A percentile compares a stretch with the other conserved stretches of the same genome.
Evolutionary conservation across 768 basidiomycete genomes (phyloP).

Genomic region (Infundibulicybe gibba): DNA sequence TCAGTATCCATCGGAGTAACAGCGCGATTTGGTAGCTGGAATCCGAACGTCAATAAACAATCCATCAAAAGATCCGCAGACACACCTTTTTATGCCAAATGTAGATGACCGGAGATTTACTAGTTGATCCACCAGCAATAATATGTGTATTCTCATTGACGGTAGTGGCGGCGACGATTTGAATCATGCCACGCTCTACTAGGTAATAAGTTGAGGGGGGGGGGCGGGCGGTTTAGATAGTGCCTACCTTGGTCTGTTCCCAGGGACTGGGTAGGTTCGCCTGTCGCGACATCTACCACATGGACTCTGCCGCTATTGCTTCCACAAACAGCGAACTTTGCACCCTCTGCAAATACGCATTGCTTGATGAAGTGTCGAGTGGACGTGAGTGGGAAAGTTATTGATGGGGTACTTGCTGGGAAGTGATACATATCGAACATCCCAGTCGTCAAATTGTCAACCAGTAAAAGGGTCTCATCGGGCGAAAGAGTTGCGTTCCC

Average conservation of each 20-base stretch:
- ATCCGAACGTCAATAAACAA: not conserved
- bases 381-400: not conserved
- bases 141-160: not conserved
- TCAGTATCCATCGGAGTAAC: not conserved
- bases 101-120: conserved; percentile 1
- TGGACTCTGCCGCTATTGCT: conserved; percentile 4
- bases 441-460: conserved; percentile 6
- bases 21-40: not conserved
- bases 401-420: conserved; percentile 2
- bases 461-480: conserved; percentile 6
- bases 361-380: conserved; percentile 3
- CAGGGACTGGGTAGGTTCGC: not conserved
- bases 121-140: conserved; percentile 3
- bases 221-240: not conserved
- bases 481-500: conserved; percentile 8
- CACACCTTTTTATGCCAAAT: conserved; percentile 2
- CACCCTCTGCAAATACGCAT: conserved; percentile 8
- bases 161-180: conserved; percentile 1
- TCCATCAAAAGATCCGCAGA: not conserved
- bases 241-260: not conserved
- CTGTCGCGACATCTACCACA: not conserved
- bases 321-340: conserved; percentile 8
- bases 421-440: conserved; percentile 7
- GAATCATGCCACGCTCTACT: conserved; percentile 3
- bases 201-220: not conserved